Evolutionary conservation across 2,329 filamentous ascomycete species (phyloP).

Genomic region (Hirsutella thompsonii): DNA sequence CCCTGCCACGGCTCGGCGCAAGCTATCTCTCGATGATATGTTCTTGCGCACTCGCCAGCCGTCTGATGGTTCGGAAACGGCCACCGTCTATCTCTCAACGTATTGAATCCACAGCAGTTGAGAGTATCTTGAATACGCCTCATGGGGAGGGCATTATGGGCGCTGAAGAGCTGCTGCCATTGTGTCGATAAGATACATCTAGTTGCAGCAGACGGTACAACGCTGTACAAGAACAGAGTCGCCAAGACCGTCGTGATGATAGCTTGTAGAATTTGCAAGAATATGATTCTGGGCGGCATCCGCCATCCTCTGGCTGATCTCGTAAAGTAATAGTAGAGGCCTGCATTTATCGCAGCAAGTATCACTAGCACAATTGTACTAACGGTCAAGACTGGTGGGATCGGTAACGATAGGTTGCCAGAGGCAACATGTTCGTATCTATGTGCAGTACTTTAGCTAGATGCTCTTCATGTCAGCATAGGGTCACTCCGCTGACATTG

Average conservation of each 20-base stretch:
- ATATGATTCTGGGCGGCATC: too few relatives aligned
- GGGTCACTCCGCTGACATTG: too few relatives aligned
- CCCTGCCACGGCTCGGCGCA: slow-evolving; percentile 38
- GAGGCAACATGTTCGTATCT: too few relatives aligned
- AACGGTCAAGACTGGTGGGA: too few relatives aligned
- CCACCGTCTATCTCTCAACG: slow-evolving; percentile 41
- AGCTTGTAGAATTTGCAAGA: slow-evolving; percentile 5
- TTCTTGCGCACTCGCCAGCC: slow-evolving; percentile 24
- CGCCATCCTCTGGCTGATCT: too few relatives aligned
- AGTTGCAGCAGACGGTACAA: slow-evolving; percentile 3
- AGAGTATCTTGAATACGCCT: slow-evolving; percentile 47
- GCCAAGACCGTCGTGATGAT: slow-evolving; percentile 5
- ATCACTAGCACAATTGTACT: too few relatives aligned
- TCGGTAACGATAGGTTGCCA: too few relatives aligned
- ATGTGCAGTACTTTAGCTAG: too few relatives aligned
- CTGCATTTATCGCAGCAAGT: too few relatives aligned
- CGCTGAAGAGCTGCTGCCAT: slow-evolving; percentile 11
- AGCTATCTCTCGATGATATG: slow-evolving; percentile 26
- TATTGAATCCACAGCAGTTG: slow-evolving; percentile 48
- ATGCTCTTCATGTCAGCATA: too few relatives aligned
- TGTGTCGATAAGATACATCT: slow-evolving; percentile 7
- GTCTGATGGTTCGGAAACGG: slow-evolving; percentile 31
- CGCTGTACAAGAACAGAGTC: slow-evolving; percentile 8
- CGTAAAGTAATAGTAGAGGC: too few relatives aligned
- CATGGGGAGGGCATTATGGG: slow-evolving; percentile 34